phyloP scores from a whole-genome alignment of 768 basidiomycete genomes.

The Terana coerulea region DNA sequence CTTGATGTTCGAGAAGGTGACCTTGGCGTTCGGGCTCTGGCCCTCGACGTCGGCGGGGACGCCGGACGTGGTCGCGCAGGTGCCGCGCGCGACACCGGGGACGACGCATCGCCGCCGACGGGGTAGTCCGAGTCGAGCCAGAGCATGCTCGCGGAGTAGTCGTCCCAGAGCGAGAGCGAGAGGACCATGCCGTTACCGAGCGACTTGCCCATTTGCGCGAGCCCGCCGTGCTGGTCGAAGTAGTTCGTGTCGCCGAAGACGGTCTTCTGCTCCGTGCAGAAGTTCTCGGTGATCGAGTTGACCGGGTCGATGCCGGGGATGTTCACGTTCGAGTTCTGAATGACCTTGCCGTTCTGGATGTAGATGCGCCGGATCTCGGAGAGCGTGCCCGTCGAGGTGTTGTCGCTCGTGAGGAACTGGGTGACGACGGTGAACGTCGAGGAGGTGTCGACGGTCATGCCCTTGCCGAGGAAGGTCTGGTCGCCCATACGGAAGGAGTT shows the following conservation, averaged over 20 bases:
- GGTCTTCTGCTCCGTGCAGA: conserved; percentile 44
- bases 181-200: conserved; percentile 44
- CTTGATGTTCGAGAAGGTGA: conserved; percentile 54
- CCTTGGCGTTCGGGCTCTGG: conserved; percentile 34
- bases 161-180: conserved; percentile 51
- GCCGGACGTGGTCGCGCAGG: conserved; percentile 46
- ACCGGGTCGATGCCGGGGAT: conserved; percentile 38
- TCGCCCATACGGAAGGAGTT: conserved; percentile 57
- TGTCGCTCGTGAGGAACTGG: conserved; percentile 48
- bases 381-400: conserved; percentile 43
- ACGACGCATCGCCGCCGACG: conserved; percentile 20
- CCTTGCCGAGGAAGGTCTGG: conserved; percentile 44
- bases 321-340: conserved; percentile 46
- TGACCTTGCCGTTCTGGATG: conserved; percentile 49
- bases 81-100: conserved; percentile 46
- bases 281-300: conserved; percentile 47
- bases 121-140: conserved; percentile 27
- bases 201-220: conserved; percentile 32
- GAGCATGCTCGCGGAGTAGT: conserved; percentile 39
- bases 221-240: conserved; percentile 39
- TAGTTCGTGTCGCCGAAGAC: conserved; percentile 41
- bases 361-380: conserved; percentile 52
- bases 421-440: conserved; percentile 53
- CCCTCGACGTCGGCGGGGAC: conserved; percentile 41
- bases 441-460: conserved; percentile 46